These are phyloP conservation scores for Malassezia globosa DNA, from an alignment of 1,284 basidiomycete genomes.

Conservation along the genomic window DNA sequence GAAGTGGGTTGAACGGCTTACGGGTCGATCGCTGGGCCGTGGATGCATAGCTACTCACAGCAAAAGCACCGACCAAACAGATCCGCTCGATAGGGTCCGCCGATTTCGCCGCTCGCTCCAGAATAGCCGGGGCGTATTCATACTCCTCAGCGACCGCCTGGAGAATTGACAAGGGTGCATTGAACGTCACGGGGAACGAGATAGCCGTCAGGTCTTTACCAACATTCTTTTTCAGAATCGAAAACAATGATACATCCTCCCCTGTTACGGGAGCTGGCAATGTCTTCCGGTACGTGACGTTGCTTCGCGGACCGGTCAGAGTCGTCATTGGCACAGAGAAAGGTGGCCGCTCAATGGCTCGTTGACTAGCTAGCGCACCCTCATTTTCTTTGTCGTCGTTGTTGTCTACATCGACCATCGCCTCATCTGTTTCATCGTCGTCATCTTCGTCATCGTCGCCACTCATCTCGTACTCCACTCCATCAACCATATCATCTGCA, in stretches of 20 bases:
- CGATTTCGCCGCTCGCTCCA: slow-evolving; percentile 35
- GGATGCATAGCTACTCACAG: slow-evolving; percentile 38
- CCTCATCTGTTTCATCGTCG: slow-evolving; percentile 24
- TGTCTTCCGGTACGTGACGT: slow-evolving; percentile 43
- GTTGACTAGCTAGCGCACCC: neutral
- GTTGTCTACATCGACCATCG: slow-evolving; percentile 26
- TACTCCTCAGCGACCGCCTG: slow-evolving; percentile 45
- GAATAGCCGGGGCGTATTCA: slow-evolving; percentile 42
- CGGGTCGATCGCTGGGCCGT: slow-evolving; percentile 42
- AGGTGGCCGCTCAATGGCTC: neutral
- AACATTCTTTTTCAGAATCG: slow-evolving; percentile 80
- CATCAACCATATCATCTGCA: slow-evolving; percentile 20
- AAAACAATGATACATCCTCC: slow-evolving; percentile 75
- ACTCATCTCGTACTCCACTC: slow-evolving; percentile 13
- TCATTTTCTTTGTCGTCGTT: slow-evolving; percentile 32
- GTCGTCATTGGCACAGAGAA: slow-evolving; percentile 45
- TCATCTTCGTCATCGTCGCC: slow-evolving; percentile 25
- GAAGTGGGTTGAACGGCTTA: slow-evolving; percentile 46
- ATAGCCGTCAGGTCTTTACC: slow-evolving; percentile 47
- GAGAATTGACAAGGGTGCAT: slow-evolving; percentile 43
- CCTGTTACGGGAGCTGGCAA: slow-evolving; percentile 56
- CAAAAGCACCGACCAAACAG: slow-evolving; percentile 37
- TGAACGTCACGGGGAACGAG: slow-evolving; percentile 47
- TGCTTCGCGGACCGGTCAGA: slow-evolving; percentile 18
- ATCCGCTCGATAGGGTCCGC: slow-evolving; percentile 39